These are phyloP conservation scores for Colletotrichum sp. DNA, from an alignment of 2,329 filamentous ascomycete genomes.

Conservation along the genomic window DNA sequence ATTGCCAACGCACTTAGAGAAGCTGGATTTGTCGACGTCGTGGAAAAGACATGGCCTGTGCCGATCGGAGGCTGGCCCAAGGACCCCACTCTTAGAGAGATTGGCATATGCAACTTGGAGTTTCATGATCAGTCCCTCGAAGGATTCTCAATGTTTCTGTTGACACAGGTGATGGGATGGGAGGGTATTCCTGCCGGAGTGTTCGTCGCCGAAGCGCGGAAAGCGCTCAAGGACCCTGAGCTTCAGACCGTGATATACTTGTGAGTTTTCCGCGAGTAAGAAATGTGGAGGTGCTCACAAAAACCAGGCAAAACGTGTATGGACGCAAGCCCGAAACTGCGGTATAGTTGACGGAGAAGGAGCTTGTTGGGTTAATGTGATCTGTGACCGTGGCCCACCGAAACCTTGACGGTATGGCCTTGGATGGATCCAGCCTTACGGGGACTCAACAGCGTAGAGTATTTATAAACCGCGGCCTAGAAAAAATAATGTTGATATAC, in stretches of 20 bases:
- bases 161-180: slow-evolving; percentile 34
- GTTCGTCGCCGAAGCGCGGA: slow-evolving; percentile 27
- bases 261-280: not conserved
- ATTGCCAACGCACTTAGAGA: slow-evolving; percentile 16
- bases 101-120: slow-evolving; percentile 26
- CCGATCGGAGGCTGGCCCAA: slow-evolving; percentile 29
- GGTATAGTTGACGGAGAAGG: not conserved
- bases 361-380: not conserved
- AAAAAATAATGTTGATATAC: accelerated
- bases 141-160: slow-evolving; percentile 31
- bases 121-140: slow-evolving; percentile 30
- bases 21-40: slow-evolving; percentile 22
- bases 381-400: not conserved
- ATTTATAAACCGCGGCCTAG: not conserved
- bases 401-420: not conserved
- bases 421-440: not conserved
- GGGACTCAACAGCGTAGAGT: not conserved
- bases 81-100: slow-evolving; percentile 24
- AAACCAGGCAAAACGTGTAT: not conserved
- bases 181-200: slow-evolving; percentile 25
- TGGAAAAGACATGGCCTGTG: slow-evolving; percentile 13
- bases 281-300: not conserved
- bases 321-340: not conserved
- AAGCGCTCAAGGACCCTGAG: not conserved
- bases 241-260: not conserved